Base-by-base conservation (phyloP, 177 flowering plant genomes). In the Vitis hybrid region DNA sequence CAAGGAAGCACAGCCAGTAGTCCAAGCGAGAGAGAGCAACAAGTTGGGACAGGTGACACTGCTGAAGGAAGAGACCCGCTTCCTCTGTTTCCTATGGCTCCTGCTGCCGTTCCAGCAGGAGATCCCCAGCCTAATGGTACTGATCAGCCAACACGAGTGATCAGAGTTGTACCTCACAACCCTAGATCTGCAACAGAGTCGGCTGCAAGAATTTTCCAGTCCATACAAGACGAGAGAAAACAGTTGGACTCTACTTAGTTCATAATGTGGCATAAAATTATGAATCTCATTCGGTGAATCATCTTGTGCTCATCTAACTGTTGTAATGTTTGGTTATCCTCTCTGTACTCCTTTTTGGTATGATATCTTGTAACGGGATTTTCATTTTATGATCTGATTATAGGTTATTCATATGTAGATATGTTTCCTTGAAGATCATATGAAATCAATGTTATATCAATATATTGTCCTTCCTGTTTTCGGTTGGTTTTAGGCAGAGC, bases 121-220 rank as follows among this genome's bases (percentile, higher is more conserved):
- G 73, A 51, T 32, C 51, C 71, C 46, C 77, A 68, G 64, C 65
- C 52, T 68, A 59, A 16, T 19, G 74, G 56, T 24, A 18, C 76
- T 0, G 79, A 68, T 11, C 79, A 50, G 66, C 74, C 75, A 49
- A 62, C 74, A 3, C 71, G 71, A 58, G 87, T 77, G 55, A 83
- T 83, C 56, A 94, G 71, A 76, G 97, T 88, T 65, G 91, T 92
- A 56, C 98, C 97, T 15, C 97, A 86, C 72, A 89, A 86, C 68
- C 83, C 84, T n/a, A 79, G 81, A 78, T 84, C 84, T 30, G 93
- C 97, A 7, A 75, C 87, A 48, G 97, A 87, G 74, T 90, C 99
- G 19, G 97, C 93, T 18, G 89, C 89, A 14, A 75, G 90, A 60
- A 88, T 88, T 64, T 87, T 90, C 73, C 81, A 21, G 70, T 90